Evolutionary conservation across 495 filamentous ascomycete genomes (phyloP).

Genomic region (Talaromyces nanjingensis): DNA sequence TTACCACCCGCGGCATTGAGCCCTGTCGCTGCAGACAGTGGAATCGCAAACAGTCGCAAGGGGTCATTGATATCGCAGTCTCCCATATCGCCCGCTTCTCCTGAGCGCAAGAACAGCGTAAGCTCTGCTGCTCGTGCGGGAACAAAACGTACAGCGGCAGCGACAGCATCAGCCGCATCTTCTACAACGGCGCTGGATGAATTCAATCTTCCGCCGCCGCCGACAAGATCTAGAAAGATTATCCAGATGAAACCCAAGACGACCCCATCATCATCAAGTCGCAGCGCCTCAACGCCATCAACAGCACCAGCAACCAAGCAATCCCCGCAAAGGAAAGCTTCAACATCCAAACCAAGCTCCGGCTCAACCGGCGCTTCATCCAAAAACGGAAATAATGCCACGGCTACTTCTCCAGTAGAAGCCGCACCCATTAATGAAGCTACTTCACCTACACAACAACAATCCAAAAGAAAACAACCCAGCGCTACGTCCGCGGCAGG

Average conservation of each 20-base stretch:
- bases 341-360: background rate
- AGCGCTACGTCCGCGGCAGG: slow-evolving; percentile 70
- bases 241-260: slow-evolving; percentile 85
- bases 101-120: slow-evolving; percentile 16
- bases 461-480: slow-evolving; percentile 60
- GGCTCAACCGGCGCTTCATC: background rate
- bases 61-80: slow-evolving; percentile 37
- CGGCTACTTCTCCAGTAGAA: slow-evolving; percentile 19
- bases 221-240: slow-evolving; percentile 87
- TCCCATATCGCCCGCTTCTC: slow-evolving; percentile 51
- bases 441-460: background rate
- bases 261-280: slow-evolving; percentile 17
- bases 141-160: background rate
- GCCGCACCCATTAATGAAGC: slow-evolving; percentile 7
- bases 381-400: slow-evolving; percentile 17
- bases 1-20: slow-evolving; percentile 77
- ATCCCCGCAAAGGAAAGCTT: slow-evolving; percentile 13
- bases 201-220: slow-evolving; percentile 84
- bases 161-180: slow-evolving; percentile 34
- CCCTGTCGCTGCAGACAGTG: slow-evolving; percentile 21
- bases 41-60: slow-evolving; percentile 18
- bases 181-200: slow-evolving; percentile 42
- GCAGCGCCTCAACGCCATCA: slow-evolving; percentile 11
- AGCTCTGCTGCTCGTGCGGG: slow-evolving; percentile 35
- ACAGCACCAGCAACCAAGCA: slow-evolving; percentile 18